Evolutionary conservation across 176 grass and related monocot genomes (phyloP).

Genomic region (Zoysia pacifica): DNA sequence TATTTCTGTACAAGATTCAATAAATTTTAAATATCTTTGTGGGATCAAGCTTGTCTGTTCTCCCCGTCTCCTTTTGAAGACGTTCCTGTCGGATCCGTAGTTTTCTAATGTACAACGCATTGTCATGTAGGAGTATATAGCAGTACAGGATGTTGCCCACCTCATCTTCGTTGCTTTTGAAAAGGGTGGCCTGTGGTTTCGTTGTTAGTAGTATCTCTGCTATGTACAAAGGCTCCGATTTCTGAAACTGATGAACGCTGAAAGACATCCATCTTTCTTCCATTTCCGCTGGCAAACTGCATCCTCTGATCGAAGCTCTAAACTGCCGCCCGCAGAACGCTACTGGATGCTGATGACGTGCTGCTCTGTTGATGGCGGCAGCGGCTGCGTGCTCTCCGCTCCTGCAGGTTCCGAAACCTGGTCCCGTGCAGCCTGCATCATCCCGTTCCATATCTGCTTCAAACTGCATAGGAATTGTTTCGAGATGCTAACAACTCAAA

Average conservation of each 20-base stretch:
- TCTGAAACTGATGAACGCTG: not conserved
- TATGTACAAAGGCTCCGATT: not conserved
- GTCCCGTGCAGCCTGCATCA: conserved; percentile 9
- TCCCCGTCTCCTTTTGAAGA: no score
- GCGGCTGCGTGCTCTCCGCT: conserved; percentile 10
- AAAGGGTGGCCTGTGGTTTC: conserved; percentile 5
- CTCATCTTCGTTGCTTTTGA: conserved; percentile 31
- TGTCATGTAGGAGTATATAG: not conserved
- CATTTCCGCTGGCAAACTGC: not conserved
- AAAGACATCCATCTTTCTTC: not conserved
- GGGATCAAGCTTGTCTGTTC: not conserved
- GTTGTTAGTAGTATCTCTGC: not conserved
- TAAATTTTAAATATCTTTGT: not conserved
- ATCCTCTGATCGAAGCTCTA: conserved; percentile 5
- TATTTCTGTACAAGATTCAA: not conserved
- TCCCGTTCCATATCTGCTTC: not conserved
- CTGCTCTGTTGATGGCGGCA: conserved; percentile 16
- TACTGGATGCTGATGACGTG: conserved; percentile 44
- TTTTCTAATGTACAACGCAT: not conserved
- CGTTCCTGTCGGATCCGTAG: not conserved
- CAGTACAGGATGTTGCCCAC: not conserved
- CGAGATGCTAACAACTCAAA: not conserved
- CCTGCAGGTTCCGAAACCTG: conserved; percentile 20
- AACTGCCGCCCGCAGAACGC: not conserved
- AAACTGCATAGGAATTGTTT: not conserved